These are phyloP conservation scores for Candida bentonensis DNA, from an alignment of 805 yeast species.

Conservation along the genomic window DNA sequence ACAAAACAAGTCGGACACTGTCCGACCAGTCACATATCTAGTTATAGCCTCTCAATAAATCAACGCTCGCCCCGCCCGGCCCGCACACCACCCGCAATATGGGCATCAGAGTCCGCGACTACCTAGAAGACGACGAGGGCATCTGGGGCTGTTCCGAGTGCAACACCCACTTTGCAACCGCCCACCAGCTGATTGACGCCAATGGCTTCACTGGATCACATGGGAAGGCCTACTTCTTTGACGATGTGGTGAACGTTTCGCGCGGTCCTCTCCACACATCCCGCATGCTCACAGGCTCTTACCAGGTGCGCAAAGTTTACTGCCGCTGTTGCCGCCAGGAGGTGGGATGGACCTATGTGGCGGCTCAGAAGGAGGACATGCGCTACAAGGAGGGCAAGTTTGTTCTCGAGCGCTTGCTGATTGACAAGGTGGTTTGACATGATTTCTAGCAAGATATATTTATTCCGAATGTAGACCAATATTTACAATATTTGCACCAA, in stretches of 20 bases:
- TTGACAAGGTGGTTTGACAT: conserved; percentile 1
- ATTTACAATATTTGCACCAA: neutral
- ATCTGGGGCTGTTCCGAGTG: neutral
- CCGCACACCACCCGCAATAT: neutral
- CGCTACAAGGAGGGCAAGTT: conserved; percentile 46
- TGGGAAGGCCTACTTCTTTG: neutral
- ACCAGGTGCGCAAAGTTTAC: conserved; percentile 38
- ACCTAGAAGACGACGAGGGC: neutral
- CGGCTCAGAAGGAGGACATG: conserved; percentile 31
- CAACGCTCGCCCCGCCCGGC: too few species aligned
- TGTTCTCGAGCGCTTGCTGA: conserved; percentile 29
- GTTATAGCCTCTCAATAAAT: neutral
- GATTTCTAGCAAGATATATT: neutral
- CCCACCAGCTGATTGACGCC: neutral
- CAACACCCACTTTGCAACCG: neutral
- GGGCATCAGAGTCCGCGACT: neutral
- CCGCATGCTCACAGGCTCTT: conserved; percentile 46
- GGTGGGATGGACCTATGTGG: conserved; percentile 51
- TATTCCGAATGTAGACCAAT: neutral
- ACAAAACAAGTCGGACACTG: too few species aligned
- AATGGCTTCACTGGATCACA: neutral
- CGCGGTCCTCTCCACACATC: neutral
- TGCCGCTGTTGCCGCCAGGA: conserved; percentile 40
- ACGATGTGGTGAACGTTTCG: neutral
- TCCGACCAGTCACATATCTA: neutral